Percentiles rank a stretch among this genome's conserved stretches.
Conservation (phyloP, 2,329 filamentous ascomycete species). For the Aspergillus amoenus region DNA sequence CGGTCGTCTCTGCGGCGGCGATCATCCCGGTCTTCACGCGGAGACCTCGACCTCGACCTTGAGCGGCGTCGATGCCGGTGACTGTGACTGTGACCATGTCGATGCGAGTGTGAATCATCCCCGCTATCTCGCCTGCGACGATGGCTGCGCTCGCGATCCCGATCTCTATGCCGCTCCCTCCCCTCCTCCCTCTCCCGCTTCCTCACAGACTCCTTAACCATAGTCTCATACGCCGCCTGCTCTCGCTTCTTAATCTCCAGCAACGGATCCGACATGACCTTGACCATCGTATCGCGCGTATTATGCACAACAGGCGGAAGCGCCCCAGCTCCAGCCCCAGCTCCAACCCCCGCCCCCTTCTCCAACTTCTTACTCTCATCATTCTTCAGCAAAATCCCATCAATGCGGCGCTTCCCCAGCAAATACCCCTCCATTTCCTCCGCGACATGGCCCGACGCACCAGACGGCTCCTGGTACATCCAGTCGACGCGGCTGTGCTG, state of each 20-base stretch:
- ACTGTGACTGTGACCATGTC: constrained; percentile 21
- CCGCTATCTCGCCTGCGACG: constrained; percentile 23
- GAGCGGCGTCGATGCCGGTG: constrained; percentile 1
- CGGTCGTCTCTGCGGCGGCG: constrained; percentile 21
- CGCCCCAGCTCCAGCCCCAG: constrained; percentile 9
- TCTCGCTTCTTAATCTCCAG: constrained; percentile 92
- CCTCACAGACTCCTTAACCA: constrained; percentile 47
- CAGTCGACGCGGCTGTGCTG: constrained; percentile 85
- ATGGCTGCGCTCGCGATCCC: constrained; percentile 23
- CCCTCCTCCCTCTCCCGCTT: constrained; percentile 22
- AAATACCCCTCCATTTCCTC: constrained; percentile 95
- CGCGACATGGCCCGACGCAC: constrained; percentile 65
- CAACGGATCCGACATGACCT: constrained; percentile 87
- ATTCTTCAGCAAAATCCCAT: constrained; percentile 74
- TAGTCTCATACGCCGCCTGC: constrained; percentile 69
- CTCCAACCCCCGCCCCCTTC: constrained; percentile 56
- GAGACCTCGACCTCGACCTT: constrained; percentile 14
- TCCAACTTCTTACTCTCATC: constrained; percentile 77
- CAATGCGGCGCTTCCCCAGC: constrained; percentile 87
- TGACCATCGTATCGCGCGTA: constrained; percentile 76
- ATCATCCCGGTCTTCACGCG: constrained; percentile 24
- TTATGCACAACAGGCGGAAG: constrained; percentile 51
- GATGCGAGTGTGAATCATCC: constrained; percentile 25
- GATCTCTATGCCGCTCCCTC: constrained; percentile 16
- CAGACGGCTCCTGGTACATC: constrained; percentile 92